phyloP scores from a whole-genome alignment of 805 yeast species.

The Metschnikowia noctiluminum region DNA sequence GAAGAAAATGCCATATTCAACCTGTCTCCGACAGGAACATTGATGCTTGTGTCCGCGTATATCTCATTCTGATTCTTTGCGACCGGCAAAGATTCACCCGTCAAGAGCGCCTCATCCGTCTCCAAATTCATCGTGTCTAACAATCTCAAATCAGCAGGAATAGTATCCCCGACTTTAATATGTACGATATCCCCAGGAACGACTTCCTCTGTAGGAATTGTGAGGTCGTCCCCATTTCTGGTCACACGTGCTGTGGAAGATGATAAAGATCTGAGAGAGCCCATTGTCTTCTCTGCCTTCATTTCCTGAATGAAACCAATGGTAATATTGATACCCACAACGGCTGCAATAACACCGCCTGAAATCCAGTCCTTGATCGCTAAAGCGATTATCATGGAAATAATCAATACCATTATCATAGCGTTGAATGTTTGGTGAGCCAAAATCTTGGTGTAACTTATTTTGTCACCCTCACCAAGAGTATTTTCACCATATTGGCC shows the following conservation, averaged over 20 bases:
- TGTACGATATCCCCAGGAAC: constrained; percentile 73
- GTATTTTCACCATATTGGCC: constrained; percentile 52
- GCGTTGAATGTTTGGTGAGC: constrained; percentile 72
- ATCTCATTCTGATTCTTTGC: constrained; percentile 46
- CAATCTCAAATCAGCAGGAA: constrained; percentile 71
- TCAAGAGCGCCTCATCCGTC: constrained; percentile 64
- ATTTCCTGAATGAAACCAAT: constrained; percentile 71
- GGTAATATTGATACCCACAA: constrained; percentile 56
- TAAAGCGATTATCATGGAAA: constrained; percentile 66
- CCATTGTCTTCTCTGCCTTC: constrained; percentile 78
- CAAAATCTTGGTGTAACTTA: constrained; percentile 52
- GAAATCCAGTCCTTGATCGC: constrained; percentile 78
- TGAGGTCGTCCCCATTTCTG: constrained; percentile 53
- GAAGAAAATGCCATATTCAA: constrained; percentile 69
- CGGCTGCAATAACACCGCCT: constrained; percentile 76
- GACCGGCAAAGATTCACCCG: constrained; percentile 68
- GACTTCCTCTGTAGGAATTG: constrained; percentile 59
- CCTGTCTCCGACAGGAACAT: constrained; percentile 68
- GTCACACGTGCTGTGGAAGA: constrained; percentile 70
- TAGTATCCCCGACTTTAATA: constrained; percentile 67
- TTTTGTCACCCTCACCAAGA: constrained; percentile 56
- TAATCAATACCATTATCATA: constrained; percentile 69
- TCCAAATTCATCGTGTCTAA: constrained; percentile 60
- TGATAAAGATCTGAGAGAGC: constrained; percentile 60
- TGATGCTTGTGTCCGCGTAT: constrained; percentile 28